A percentile compares a stretch with the other conserved stretches of the same genome.
Conservation (phyloP, 116 monocot species). For the Trichopus zeylanicus region DNA sequence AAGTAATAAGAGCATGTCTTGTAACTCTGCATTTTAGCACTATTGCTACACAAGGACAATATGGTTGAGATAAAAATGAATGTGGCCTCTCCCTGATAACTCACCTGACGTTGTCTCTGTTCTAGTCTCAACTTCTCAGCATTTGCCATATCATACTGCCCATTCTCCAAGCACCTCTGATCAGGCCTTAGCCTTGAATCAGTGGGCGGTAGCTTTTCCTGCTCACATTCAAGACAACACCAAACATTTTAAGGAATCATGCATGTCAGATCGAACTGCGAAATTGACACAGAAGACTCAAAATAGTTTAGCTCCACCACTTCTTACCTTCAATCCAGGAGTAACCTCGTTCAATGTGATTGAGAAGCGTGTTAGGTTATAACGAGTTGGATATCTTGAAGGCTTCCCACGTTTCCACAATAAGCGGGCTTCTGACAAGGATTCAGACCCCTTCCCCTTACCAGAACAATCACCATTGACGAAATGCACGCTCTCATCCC, state of each 20-base stretch:
- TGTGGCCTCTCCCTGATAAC: background rate
- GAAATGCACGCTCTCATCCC: slow-evolving; percentile 95
- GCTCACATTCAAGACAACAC: slow-evolving; percentile 2
- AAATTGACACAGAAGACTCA: background rate
- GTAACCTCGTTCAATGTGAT: slow-evolving; percentile 85
- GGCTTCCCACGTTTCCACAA: slow-evolving; percentile 84
- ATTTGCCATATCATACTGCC: slow-evolving; percentile 94
- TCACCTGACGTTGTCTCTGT: slow-evolving; percentile 92
- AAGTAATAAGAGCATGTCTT: no score
- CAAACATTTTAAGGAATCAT: background rate
- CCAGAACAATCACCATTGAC: slow-evolving; percentile 54
- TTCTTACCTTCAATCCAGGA: slow-evolving; percentile 59
- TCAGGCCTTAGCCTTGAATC: slow-evolving; percentile 97
- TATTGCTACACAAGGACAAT: no score
- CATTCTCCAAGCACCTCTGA: slow-evolving; percentile 97
- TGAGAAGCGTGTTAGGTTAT: slow-evolving; percentile 89
- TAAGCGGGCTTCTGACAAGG: slow-evolving; percentile 31
- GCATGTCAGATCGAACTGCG: background rate
- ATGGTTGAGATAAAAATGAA: background rate
- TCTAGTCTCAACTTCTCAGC: slow-evolving; percentile 92
- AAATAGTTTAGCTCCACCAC: background rate
- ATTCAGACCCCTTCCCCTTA: slow-evolving; percentile 61
- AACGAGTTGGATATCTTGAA: slow-evolving; percentile 62
- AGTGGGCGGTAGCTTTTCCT: slow-evolving; percentile 96
- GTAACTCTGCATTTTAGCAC: no score